Evolutionary conservation across 768 basidiomycete genomes (phyloP), one percentile per base, ranked within the genome.

Genomic region (Termitomyces heimii): DNA sequence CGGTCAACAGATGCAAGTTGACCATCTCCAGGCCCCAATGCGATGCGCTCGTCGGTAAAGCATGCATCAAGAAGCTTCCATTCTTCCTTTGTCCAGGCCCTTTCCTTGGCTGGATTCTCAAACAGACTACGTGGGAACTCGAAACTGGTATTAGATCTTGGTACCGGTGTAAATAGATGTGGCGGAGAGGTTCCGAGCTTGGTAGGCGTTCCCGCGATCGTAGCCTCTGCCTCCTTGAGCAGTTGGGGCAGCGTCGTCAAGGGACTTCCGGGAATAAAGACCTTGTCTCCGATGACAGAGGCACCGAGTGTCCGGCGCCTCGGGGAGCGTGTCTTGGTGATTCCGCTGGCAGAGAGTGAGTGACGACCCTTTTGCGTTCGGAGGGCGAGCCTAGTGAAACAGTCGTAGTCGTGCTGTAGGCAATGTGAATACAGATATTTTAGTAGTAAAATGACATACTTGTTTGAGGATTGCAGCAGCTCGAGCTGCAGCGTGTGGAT

Each of bases 381-480:
- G 37, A 72, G 58, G 44, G 65, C 58, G 31, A 75, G 65, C 54
- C 81, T 81, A 28, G 86, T 84, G 64, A 88, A 83, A 65, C 91
- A 89, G 63, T 95, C 93, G 62, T 92, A 89, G 70, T 94, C 87
- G 64, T 95, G 87, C 88, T 92, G 57, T 22, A 24, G 24, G n/a
- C 40, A 50, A 7, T 35, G 52, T 50, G 57, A 53, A 43, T 56
- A 18, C 28, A 26, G 32, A 31, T 22, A 39, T 26, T 31, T 5
- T 39, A 20, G 40, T 24, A 55, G n/a, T 48, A 51, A 22, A 45
- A 40, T 54, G 44, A 69, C 83, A n/a, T 49, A 92, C 92, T 78
- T 91, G 81, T 70, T 89, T 93, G 63, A 97, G 75, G 57, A 97
- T 94, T 0, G 94, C 94, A 34, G 92, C 94, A n/a, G 94, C 94